Conservation (phyloP, 1,284 basidiomycete genomes). For the Naganishia cerealis region DNA sequence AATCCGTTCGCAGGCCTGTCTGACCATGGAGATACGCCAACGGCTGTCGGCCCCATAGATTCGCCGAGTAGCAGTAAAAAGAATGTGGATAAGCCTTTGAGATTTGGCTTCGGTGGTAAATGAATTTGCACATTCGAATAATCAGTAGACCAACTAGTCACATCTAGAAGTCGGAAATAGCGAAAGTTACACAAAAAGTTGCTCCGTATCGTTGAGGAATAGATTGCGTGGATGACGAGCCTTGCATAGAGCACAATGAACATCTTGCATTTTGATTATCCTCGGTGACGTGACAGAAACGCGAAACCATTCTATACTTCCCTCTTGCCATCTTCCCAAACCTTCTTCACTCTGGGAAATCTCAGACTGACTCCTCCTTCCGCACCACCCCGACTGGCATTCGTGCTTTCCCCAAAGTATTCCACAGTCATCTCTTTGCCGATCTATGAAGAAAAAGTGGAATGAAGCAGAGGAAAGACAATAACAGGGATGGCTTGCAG, state of each 20-base stretch:
- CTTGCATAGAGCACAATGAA: too few species aligned
- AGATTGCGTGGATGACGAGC: neutral
- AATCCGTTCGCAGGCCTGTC: neutral
- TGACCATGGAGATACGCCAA: neutral
- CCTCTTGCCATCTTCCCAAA: conserved; percentile 48
- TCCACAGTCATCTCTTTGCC: conserved; percentile 52
- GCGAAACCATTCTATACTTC: conserved; percentile 23
- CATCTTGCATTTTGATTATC: neutral
- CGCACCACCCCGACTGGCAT: conserved; percentile 34
- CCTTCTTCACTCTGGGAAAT: conserved; percentile 49
- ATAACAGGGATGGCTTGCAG: neutral
- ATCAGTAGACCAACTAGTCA: too few species aligned
- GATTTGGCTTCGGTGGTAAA: conserved; percentile 21
- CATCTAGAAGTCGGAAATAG: too few species aligned
- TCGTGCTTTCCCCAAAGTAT: conserved; percentile 49
- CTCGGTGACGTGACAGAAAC: neutral
- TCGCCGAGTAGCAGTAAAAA: conserved; percentile 16
- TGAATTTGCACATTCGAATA: neutral
- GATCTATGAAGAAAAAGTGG: conserved; percentile 34
- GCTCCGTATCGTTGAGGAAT: conserved; percentile 1
- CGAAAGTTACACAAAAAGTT: too few species aligned
- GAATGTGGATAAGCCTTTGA: conserved; percentile 10
- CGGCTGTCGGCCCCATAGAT: neutral
- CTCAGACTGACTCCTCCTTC: conserved; percentile 41
- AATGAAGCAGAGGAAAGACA: neutral